Evolutionary conservation across 208 protist genomes (phyloP).

Genomic region (Trypanosoma avium): DNA sequence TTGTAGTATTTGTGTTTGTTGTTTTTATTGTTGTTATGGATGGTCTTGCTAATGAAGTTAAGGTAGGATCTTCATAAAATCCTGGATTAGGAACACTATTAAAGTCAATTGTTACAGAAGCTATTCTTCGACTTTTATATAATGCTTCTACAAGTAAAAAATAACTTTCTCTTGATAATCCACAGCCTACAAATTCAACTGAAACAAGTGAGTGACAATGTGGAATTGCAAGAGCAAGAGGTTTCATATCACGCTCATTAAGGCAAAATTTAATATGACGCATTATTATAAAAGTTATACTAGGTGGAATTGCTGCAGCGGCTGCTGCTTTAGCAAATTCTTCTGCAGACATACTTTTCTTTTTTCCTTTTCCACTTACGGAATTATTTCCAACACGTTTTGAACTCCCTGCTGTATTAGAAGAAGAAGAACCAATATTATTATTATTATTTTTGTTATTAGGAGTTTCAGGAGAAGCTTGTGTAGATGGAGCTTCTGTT

Average conservation of each 20-base stretch:
- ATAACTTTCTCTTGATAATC: slow-evolving; percentile 77
- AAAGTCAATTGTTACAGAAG: slow-evolving; percentile 77
- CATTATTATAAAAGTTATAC: slow-evolving; percentile 63
- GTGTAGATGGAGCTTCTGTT: too few relatives aligned
- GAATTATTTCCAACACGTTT: slow-evolving; percentile 7
- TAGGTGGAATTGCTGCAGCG: slow-evolving; percentile 10
- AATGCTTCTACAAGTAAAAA: slow-evolving; percentile 80
- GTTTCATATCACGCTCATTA: slow-evolving; percentile 86
- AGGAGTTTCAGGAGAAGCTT: background rate
- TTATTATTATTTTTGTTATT: background rate
- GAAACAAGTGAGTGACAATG: slow-evolving; percentile 79
- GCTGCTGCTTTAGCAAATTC: background rate
- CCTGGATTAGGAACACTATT: slow-evolving; percentile 47
- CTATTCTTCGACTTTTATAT: slow-evolving; percentile 68
- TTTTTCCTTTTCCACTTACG: slow-evolving; percentile 6
- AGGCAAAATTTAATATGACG: slow-evolving; percentile 78
- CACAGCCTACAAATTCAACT: slow-evolving; percentile 78
- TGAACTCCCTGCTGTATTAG: background rate
- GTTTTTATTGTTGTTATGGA: background rate
- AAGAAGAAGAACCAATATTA: background rate
- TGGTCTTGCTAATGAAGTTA: background rate
- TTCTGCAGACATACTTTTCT: background rate
- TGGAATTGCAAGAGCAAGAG: slow-evolving; percentile 76
- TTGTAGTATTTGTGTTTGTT: background rate
- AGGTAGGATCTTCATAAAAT: slow-evolving; percentile 56